Evolutionary conservation across 345 rosid genomes (phyloP).

Genomic region (Gossypium stocksii): DNA sequence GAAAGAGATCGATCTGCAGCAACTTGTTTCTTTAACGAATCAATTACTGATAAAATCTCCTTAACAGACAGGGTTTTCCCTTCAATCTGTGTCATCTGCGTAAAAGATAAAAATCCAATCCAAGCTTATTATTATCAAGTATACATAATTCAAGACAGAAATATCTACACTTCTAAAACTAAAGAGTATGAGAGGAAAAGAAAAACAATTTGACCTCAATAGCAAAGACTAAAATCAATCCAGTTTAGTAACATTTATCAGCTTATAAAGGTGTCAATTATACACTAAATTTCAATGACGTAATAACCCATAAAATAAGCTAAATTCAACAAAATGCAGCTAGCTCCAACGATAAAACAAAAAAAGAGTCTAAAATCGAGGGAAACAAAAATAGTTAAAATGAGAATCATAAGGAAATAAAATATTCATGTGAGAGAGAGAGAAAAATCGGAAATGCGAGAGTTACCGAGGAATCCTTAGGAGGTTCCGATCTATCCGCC

Average conservation of each 20-base stretch:
- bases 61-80: constrained; percentile 26
- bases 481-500: constrained; percentile 60
- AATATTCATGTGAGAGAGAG: not conserved
- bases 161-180: not conserved
- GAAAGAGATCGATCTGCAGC: constrained; percentile 52
- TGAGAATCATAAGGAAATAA: not conserved
- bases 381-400: constrained; percentile 2
- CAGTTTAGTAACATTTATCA: not conserved
- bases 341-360: not conserved
- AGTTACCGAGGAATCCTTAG: constrained; percentile 31
- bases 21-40: constrained; percentile 41
- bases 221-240: not conserved
- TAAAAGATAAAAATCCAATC: not conserved
- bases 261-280: not conserved
- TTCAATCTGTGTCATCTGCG: constrained; percentile 25
- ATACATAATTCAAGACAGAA: not conserved
- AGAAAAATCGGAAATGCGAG: constrained; percentile 23
- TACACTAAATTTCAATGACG: not conserved
- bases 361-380: not conserved
- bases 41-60: constrained; percentile 34
- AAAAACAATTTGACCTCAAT: not conserved
- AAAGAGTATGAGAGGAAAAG: not conserved
- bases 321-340: constrained; percentile 18
- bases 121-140: not conserved
- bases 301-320: not conserved